Conservation (phyloP, 2,329 filamentous ascomycete genomes). For the Venturia asperata region DNA sequence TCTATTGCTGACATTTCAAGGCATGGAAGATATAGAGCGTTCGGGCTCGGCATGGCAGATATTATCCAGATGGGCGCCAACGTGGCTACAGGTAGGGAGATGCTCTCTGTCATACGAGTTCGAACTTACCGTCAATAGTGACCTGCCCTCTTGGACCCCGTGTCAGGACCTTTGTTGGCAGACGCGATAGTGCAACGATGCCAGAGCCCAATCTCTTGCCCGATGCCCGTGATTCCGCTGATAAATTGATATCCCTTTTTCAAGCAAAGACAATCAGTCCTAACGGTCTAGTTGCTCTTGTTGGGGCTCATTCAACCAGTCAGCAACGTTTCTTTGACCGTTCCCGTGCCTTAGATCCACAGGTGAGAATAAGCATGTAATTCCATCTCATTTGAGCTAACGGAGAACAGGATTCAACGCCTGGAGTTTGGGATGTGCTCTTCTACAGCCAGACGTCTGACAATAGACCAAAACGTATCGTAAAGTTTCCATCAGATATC, state of each 20-base stretch:
- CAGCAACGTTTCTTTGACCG: conserved; percentile 33
- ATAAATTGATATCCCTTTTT: conserved; percentile 32
- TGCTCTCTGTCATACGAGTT: neutral
- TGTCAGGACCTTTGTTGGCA: conserved; percentile 31
- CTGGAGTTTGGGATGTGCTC: conserved; percentile 32
- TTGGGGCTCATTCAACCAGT: conserved; percentile 33
- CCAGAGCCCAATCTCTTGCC: conserved; percentile 32
- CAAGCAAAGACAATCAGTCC: conserved; percentile 33
- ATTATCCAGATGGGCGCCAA: conserved; percentile 35
- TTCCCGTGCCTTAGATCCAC: conserved; percentile 26
- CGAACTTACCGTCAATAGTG: conserved; percentile 26
- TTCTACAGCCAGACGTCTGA: conserved; percentile 23
- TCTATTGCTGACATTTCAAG: conserved; percentile 11
- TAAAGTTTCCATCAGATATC: conserved; percentile 34
- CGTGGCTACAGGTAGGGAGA: conserved; percentile 22
- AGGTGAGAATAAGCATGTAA: neutral
- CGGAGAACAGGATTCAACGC: conserved; percentile 30
- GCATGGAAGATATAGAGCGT: conserved; percentile 27
- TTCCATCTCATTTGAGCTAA: neutral
- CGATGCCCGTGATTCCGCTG: conserved; percentile 29
- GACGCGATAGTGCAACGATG: conserved; percentile 29
- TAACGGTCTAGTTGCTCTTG: conserved; percentile 32
- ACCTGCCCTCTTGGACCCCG: conserved; percentile 35
- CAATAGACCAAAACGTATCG: conserved; percentile 27
- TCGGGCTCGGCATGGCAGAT: conserved; percentile 34